Evolutionary conservation across 2,329 filamentous ascomycete species (phyloP).

Genomic region (Fusarium irregulare): DNA sequence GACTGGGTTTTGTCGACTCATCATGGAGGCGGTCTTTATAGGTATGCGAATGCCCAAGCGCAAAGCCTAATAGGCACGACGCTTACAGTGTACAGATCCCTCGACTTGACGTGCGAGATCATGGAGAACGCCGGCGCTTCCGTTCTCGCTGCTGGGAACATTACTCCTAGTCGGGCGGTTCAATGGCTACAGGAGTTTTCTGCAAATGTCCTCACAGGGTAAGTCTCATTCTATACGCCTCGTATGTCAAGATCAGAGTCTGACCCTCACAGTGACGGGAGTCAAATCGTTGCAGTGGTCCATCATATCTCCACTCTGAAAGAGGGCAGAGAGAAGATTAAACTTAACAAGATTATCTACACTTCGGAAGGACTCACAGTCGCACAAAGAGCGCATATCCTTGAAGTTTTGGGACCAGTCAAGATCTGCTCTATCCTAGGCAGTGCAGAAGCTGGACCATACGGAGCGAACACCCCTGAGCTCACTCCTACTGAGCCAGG

Average conservation of each 20-base stretch:
- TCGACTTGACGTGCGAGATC: conserved; percentile 55
- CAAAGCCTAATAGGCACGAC: no score
- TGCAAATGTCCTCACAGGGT: conserved; percentile 52
- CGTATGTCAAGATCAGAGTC: accelerated
- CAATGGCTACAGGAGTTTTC: conserved; percentile 48
- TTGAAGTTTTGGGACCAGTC: conserved; percentile 46
- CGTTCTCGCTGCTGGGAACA: conserved; percentile 52
- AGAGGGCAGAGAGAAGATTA: conserved; percentile 40
- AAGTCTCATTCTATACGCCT: neutral
- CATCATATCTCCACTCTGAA: conserved; percentile 51
- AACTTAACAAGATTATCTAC: conserved; percentile 56
- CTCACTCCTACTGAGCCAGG: conserved; percentile 35
- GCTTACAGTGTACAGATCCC: conserved; percentile 42
- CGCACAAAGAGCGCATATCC: conserved; percentile 50
- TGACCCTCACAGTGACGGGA: conserved; percentile 46
- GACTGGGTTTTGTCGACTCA: conserved; percentile 57
- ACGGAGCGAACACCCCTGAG: conserved; percentile 49
- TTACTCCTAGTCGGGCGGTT: conserved; percentile 43
- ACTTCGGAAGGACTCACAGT: conserved; percentile 55
- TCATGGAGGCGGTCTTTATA: conserved; percentile 51
- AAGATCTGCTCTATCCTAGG: conserved; percentile 55
- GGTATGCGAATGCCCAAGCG: conserved; percentile 38
- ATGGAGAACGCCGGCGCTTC: conserved; percentile 57
- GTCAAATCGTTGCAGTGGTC: conserved; percentile 53
- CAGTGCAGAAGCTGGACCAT: conserved; percentile 58